Base-by-base conservation (phyloP, 108 stramenopile species). In the Licmophora abbreviata region DNA sequence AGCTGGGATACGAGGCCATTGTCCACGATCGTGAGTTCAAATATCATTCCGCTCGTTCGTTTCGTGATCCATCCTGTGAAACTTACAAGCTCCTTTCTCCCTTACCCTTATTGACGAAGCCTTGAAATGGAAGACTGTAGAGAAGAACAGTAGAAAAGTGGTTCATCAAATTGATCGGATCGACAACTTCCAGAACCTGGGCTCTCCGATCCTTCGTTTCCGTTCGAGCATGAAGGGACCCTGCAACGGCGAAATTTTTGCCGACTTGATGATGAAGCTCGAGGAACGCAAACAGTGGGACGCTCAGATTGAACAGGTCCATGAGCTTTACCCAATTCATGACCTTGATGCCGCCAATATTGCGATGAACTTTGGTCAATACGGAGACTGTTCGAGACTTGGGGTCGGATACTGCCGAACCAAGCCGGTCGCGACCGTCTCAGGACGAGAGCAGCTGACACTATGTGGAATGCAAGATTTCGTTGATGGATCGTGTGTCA, bases 401-500 rank as follows among this genome's bases (percentile, higher is more conserved):
- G 75, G 75, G 22, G 70, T 76, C 17, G 75, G 75, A 1, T 76
- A 76, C 35, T 72, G 71, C 18, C 41, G 46, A 31, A 76, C 75
- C 0, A 68, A 68, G 23, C 21, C 59, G 0, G 54, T 62, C 29
- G 54, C 67, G 23, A 66, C 56, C 1, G 68, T 73, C 7, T 51
- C 66, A 9, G 66, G 66, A 2, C 53, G 75, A 11, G 75, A 76
- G 47, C 75, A 76, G 54, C 69, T 76, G 0, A 76, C 71, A 29
- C 71, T 76, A 23, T 76, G 75, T 56, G 75, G 75, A 7, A 76
- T 76, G 47, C 75, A 76, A 37, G 68, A 76, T 34, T 68, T 72
- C 29, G 38, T 44, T 25, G 59, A 67, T 43, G 63, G 67, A 6
- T 63, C 61, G 12, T 53, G 53, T 29, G 29, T 76, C 33, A 69